These are phyloP conservation scores for Tolypocladium inflatum DNA, from an alignment of 2,329 filamentous ascomycete species.

Conservation along the genomic window DNA sequence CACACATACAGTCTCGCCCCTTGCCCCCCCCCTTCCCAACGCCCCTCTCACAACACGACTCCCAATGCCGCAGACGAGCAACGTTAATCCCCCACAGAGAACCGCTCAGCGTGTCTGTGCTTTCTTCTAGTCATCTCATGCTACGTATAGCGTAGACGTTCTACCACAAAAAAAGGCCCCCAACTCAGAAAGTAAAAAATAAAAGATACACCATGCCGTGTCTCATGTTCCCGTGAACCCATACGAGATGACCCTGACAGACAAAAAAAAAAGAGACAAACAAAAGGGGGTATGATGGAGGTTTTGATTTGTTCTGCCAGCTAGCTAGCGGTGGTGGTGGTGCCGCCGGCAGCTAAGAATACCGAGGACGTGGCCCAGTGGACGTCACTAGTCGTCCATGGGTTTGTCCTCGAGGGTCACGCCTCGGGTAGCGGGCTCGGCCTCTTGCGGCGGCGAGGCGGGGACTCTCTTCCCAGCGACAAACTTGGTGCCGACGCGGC, in stretches of 20 bases:
- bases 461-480: conserved; percentile 38
- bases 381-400: conserved; percentile 35
- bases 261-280: not conserved
- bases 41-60: not conserved
- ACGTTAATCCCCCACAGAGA: not conserved
- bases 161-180: not conserved
- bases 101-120: not conserved
- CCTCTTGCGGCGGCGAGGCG: conserved; percentile 19
- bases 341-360: not conserved
- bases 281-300: not conserved
- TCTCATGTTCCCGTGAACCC: conserved; percentile 7
- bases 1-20: not conserved
- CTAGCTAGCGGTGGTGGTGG: not conserved
- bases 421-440: conserved; percentile 23
- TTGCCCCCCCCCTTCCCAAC: not conserved
- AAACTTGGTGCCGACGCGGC: conserved; percentile 33
- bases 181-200: not conserved
- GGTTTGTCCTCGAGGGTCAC: conserved; percentile 43
- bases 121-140: not conserved
- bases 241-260: conserved; percentile 4
- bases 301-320: not conserved
- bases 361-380: not conserved
- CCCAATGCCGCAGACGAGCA: not conserved
- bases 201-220: not conserved
- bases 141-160: not conserved